A percentile compares a stretch with the other conserved stretches of the same genome.
These are phyloP conservation scores for Sanghuangporus baumii DNA, from an alignment of 1,284 basidiomycete species.

Conservation along the genomic window DNA sequence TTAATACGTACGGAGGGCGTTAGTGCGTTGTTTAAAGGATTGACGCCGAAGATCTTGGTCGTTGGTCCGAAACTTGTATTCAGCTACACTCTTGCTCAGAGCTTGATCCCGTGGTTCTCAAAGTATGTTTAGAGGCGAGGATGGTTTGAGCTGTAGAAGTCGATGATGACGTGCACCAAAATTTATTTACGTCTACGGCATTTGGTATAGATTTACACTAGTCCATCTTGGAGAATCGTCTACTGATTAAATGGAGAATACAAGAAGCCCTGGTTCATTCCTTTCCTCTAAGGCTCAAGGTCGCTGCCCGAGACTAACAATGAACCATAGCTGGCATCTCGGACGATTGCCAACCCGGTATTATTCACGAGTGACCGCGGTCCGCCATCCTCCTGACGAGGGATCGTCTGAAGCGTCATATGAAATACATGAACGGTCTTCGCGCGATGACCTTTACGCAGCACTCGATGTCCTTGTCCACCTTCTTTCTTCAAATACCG, in stretches of 20 bases:
- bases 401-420: too few relatives aligned
- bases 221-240: background rate
- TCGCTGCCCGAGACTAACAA: too few relatives aligned
- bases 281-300: background rate
- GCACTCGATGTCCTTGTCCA: too few relatives aligned
- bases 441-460: too few relatives aligned
- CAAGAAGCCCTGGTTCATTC: background rate
- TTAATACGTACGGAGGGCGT: slow-evolving; percentile 85
- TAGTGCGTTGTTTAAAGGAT: slow-evolving; percentile 92
- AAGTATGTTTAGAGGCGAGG: slow-evolving; percentile 63
- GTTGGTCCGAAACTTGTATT: slow-evolving; percentile 98
- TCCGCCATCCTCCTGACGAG: too few relatives aligned
- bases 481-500: too few relatives aligned
- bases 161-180: background rate
- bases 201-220: background rate
- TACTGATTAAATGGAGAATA: background rate
- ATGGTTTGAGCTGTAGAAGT: background rate
- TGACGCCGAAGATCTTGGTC: slow-evolving; percentile 94
- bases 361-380: too few relatives aligned
- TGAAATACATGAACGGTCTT: too few relatives aligned
- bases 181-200: background rate
- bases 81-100: slow-evolving; percentile 96
- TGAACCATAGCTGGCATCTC: too few relatives aligned
- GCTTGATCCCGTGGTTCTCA: slow-evolving; percentile 90
- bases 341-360: too few relatives aligned